phyloP scores from a whole-genome alignment of 2,329 filamentous ascomycete genomes.

The Simplicillium aogashimaense region DNA sequence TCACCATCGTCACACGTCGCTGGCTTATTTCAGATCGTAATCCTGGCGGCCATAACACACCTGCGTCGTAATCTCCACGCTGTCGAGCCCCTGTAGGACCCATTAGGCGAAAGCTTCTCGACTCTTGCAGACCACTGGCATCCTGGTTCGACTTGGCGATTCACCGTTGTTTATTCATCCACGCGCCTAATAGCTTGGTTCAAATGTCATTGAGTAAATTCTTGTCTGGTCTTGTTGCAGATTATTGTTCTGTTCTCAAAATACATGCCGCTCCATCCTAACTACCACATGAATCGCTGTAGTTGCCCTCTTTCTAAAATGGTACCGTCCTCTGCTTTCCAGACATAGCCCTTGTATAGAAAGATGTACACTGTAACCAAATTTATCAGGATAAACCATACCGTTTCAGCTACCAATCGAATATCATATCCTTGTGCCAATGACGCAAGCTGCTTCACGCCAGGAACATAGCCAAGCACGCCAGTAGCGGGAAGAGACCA shows the following conservation, averaged over 20 bases:
- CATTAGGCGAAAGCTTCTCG: too few species aligned
- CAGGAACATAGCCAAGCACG: background rate
- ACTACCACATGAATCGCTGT: slow-evolving; percentile 77
- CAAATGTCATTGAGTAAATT: too few species aligned
- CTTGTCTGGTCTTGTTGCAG: too few species aligned
- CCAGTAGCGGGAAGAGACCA: slow-evolving; percentile 15
- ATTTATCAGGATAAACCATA: slow-evolving; percentile 61
- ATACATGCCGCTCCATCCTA: background rate
- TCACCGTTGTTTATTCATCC: background rate
- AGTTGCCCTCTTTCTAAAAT: slow-evolving; percentile 43
- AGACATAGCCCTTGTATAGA: slow-evolving; percentile 56
- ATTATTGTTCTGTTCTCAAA: too few species aligned
- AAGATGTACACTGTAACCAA: slow-evolving; percentile 61
- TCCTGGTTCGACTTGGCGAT: too few species aligned
- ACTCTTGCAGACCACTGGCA: too few species aligned
- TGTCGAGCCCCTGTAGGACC: too few species aligned
- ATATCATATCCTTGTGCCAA: slow-evolving; percentile 25
- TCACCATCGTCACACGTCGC: too few species aligned
- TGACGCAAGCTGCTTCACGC: background rate
- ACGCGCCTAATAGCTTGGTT: too few species aligned
- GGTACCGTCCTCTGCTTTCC: slow-evolving; percentile 43
- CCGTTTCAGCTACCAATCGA: slow-evolving; percentile 49
- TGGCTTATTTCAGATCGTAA: too few species aligned
- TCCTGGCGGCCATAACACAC: too few species aligned
- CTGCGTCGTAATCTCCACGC: too few species aligned